Evolutionary conservation across 352 stramenopile species (phyloP), one percentile per base, ranked within the genome.

Genomic region (Phytophthora pistaciae): DNA sequence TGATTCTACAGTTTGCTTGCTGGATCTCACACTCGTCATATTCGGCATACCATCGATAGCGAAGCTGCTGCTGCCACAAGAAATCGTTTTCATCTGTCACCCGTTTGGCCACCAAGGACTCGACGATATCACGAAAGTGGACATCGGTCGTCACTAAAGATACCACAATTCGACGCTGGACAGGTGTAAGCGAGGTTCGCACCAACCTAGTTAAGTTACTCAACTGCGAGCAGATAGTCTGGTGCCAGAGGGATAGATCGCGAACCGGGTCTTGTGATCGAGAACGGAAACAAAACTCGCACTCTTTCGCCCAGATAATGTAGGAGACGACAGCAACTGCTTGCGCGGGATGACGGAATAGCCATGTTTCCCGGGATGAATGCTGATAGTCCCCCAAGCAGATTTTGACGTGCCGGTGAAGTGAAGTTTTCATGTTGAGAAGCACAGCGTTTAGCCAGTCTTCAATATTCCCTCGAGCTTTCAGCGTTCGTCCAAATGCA

Each of bases 321-420:
- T 97, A 95, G 5, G 93, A 94, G 4, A 97, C 92, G 27, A 96
- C 93, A 1, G 93, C 91, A 11, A 98, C 88, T 1, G 96, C 88
- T 74, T 98, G 95, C 0, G 95, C 91, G 0, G 95, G 92, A 59
- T 98, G 93, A 7, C 88, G 82, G 59, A 96, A 91, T 11, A 98
- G 31, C 93, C 93, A 98, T 16, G 79, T 75, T 29, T 95, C 85
- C 6, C 93, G 77, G 8, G 84, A 83, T 6, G 80, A 75, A 55
- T 92, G 87, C 64, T 98, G 90, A 57, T 98, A 98, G 69, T 98
- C 94, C 3, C 91, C 66, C 11, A 98, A 48, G 65, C 91, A 92
- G 11, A 52, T 77, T 75, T 96, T 96, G 33, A 95, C 82, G 48
- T 84, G 68, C 7, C 82, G 74, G 48, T 95, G 88, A 5, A 97